phyloP scores from a whole-genome alignment of 1,284 basidiomycete species.

The Xanthoconium separans region DNA sequence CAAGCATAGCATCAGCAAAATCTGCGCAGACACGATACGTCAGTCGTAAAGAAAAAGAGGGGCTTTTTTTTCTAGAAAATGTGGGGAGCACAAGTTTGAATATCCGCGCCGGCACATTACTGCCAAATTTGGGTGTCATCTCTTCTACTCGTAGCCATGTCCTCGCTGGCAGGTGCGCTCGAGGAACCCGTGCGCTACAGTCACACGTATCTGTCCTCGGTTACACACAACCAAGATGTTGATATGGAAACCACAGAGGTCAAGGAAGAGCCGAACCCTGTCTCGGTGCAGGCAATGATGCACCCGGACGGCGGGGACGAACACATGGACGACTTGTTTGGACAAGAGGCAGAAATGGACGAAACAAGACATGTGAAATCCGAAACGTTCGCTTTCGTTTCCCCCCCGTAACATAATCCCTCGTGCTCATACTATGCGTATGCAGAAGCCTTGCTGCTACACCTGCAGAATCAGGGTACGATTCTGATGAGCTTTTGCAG shows the following conservation, averaged over 20 bases:
- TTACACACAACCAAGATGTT: constrained; percentile 36
- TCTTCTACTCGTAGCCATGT: constrained; percentile 28
- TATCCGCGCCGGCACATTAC: no score
- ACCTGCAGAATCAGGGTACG: constrained; percentile 53
- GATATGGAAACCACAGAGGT: constrained; percentile 40
- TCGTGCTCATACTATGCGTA: constrained; percentile 16
- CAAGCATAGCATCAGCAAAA: constrained; percentile 10
- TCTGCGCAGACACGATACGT: neutral
- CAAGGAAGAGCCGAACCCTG: constrained; percentile 25
- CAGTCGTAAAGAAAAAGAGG: neutral
- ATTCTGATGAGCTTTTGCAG: constrained; percentile 65
- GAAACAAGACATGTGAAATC: constrained; percentile 42
- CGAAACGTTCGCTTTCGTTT: constrained; percentile 25
- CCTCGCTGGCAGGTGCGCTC: constrained; percentile 43
- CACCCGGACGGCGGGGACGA: constrained; percentile 48
- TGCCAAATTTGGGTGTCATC: constrained; percentile 19
- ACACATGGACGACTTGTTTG: constrained; percentile 77
- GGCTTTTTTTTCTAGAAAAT: no score
- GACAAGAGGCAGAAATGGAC: constrained; percentile 64
- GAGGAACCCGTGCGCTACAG: constrained; percentile 28
- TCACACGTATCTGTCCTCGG: constrained; percentile 16
- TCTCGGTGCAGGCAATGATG: constrained; percentile 19
- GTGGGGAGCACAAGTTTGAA: no score
- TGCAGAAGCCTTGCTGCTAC: constrained; percentile 27
- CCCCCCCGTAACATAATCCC: neutral